Base-by-base conservation (phyloP, 441 rosid genomes). In the Flueggea neowawraea region DNA sequence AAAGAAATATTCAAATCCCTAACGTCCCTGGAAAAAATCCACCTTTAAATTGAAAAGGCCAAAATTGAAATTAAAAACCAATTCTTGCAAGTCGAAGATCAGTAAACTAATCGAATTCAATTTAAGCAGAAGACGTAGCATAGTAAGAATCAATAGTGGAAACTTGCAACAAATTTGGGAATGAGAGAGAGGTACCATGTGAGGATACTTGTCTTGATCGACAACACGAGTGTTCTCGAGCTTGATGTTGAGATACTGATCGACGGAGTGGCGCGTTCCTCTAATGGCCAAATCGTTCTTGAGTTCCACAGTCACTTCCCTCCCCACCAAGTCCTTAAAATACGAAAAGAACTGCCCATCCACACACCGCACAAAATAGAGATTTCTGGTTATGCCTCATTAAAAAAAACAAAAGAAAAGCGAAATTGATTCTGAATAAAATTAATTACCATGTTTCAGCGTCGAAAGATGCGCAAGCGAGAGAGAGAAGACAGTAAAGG, bases 171-270 rank as follows among this genome's bases (percentile, higher is more conserved):
- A 13, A 45, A 16, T 13, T 6, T 8, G 15, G 31, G 28, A 48
- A 48, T 2, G 36, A 43, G 22, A 0, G 44, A 31, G 13, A 10
- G 11, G 43, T 82, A 95, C 98, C 99, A 95, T 95, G 84, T 95
- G 98, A 69, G 98, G 99, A 69, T 89, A 85, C 83, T 91, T 89
- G 86, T 95, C 99, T 64, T 91, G 97, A 79, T 95, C 99, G 68
- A 95, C 98, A 73, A 91, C 99, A 67, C 96, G 86, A 60, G 99
- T 95, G 70, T 91, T 95, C 90, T 95, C 98, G 39, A 95, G 98
- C 83, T 95, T 95, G 84, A 95, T 95, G 69, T 95, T 95, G 52
- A 95, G 97, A 76, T 95, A 95, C 70, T 95, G 99, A 80, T 95
- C 99, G 13, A 95, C 99, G 4, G 99, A 95, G 67, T 95, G 99